Evolutionary conservation across 768 basidiomycete genomes (phyloP), one percentile per base, ranked within the genome.

Genomic region (Clitopilus passeckerianus): DNA sequence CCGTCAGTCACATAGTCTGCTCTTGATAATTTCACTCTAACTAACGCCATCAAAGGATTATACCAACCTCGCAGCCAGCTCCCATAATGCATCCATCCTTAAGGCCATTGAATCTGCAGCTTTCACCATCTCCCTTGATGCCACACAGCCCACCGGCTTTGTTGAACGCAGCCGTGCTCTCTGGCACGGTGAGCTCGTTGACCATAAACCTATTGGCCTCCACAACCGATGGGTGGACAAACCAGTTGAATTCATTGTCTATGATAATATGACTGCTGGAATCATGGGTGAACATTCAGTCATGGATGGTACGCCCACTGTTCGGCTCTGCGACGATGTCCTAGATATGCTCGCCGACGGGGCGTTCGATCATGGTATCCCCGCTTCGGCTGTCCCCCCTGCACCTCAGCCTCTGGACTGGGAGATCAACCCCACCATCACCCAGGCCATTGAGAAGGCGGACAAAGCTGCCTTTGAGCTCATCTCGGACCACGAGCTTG

Each of bases 261-360:
- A 86, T 66, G 91, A 92, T 70, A 91, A 93, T 63, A 84, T 79
- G 12, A 77, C 83, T 54, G 89, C 92, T 1, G 95, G 94, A 5
- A 73, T 97, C 66, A 90, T 96, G 83, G 95, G 95, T 52, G 95
- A 98, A 71, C 95, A 94, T 70, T 91, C 90, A 16, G 78, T 91
- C 60, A 94, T 94, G 92, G 92, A 94, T 65, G 92, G 92, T 34
- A 93, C 92, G 15, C 92, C 92, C 4, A 89, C 85, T 15, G 85
- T 82, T 23, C 81, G 91, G 22, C 69, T 92, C 64, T 88, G 85
- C 64, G 87, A 93, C 66, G 80, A 85, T 18, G 75, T 92, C 35
- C 78, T 93, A 62, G 79, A 79, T 59, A 78, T 78, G 67, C 72
- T 93, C 24, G 77, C 83, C 20, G 71, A 80, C 62, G 81, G 81